These are phyloP conservation scores for Eucalyptus curtisii DNA, from an alignment of 345 rosid species.

Conservation along the genomic window DNA sequence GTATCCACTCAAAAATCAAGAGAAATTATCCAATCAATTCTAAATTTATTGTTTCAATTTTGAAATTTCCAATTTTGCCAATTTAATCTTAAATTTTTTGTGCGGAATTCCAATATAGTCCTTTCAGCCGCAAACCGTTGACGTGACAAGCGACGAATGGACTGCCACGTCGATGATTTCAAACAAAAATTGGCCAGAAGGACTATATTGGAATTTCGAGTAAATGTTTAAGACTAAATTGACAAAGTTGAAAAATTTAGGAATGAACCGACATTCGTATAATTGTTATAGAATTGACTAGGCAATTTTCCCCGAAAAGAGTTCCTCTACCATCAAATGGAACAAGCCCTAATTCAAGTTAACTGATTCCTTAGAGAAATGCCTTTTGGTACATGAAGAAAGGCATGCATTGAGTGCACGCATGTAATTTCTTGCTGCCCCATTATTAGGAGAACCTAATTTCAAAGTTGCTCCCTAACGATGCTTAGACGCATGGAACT, in stretches of 20 bases:
- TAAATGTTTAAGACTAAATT: neutral
- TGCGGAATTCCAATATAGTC: accelerated
- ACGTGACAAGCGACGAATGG: accelerated
- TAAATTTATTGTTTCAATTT: accelerated
- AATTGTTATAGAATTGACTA: neutral
- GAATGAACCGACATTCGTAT: accelerated
- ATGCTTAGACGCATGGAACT: neutral
- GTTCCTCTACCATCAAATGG: neutral
- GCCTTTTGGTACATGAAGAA: neutral
- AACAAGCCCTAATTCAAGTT: neutral
- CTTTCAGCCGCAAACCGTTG: accelerated
- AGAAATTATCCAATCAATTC: accelerated
- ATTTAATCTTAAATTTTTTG: accelerated
- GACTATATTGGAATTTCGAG: neutral
- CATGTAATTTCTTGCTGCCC: neutral
- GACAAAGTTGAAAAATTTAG: accelerated
- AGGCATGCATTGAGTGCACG: neutral
- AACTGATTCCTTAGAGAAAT: neutral
- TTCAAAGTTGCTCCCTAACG: neutral
- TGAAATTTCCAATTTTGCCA: accelerated
- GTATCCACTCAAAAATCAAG: neutral
- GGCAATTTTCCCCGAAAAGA: neutral
- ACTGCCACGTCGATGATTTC: accelerated
- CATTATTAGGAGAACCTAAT: neutral
- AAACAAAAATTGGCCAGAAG: accelerated